Evolutionary conservation across 176 grass and related monocot species (phyloP), one percentile per base, ranked within the genome.

Genomic region (Musa acuminata): DNA sequence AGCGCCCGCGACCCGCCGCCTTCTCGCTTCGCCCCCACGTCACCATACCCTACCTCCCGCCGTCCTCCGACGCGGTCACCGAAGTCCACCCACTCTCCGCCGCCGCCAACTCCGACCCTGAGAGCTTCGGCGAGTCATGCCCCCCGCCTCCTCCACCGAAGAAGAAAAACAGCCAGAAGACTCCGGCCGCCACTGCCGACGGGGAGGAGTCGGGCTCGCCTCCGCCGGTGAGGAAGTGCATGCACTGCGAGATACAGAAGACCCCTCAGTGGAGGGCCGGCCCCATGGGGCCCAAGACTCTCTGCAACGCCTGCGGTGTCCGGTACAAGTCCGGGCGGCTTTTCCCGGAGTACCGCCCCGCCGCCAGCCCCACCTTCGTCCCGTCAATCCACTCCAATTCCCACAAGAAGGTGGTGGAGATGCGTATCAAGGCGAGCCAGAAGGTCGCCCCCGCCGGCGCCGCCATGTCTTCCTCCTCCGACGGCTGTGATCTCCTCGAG

Each of bases 321-420:
- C 83, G 95, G 29, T 98, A 98, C 66, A 98, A 98, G 83, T 98
- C 95, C 23, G 95, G 95, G 20, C 88, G 95, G 51, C 95, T 99
- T 43, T 99, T 94, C 85, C 95, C 95, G 1, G 95, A 99, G 82
- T 99, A 99, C 76, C 95, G 95, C 49, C 95, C 95, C 0, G 95
- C 95, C 16, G 90, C 95, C 57, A 99, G 95, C 82, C 95, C 95
- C 65, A 99, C 90, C 54, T 99, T 99, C 69, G 83, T 93, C 69
- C 86, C 95, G 1, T 9, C 80, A 65, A 74, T 99, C 76, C 95
- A 99, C 66, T 99, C 95, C 66, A 99, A 99, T 64, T 99, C 95
- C 10, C 95, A 99, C 80, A 99, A 94, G 91, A 99, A 91, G 86
- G 95, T 99, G 75, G 95, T 99, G 3, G 95, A 99, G 84, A 94